Conservation (phyloP, 768 basidiomycete genomes). For the Gautieria morchelliformis region DNA sequence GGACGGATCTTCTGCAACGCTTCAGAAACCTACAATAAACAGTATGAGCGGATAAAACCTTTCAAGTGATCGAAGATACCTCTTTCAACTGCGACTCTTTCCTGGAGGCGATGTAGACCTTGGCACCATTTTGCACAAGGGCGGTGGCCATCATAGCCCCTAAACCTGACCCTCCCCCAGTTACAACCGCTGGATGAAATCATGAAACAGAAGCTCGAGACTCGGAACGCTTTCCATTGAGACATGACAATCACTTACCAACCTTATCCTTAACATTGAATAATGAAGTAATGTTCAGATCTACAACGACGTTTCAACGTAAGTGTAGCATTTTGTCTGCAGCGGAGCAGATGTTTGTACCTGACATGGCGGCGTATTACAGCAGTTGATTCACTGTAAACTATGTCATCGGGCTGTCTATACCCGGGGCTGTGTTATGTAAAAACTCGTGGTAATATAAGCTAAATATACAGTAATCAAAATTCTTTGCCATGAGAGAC, state of each 20-base stretch:
- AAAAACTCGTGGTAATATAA: no score
- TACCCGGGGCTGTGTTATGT: no score
- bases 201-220: no score
- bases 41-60: not conserved
- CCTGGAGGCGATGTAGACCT: constrained; percentile 83
- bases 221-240: no score
- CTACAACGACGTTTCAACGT: constrained; percentile 21
- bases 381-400: no score
- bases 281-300: constrained; percentile 43
- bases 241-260: constrained; percentile 31
- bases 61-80: constrained; percentile 29
- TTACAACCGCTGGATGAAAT: constrained; percentile 50
- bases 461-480: no score
- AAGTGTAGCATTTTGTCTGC: not conserved
- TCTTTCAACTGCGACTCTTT: constrained; percentile 72
- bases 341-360: not conserved
- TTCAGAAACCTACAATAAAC: constrained; percentile 31
- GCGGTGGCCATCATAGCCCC: constrained; percentile 79
- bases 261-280: constrained; percentile 65
- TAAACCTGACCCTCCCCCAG: constrained; percentile 77
- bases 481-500: no score
- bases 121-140: constrained; percentile 77
- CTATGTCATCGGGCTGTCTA: no score
- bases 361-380: not conserved
- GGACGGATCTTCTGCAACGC: constrained; percentile 52